phyloP scores from a whole-genome alignment of 768 basidiomycete species.

The Leucocoprinus leucothites region DNA sequence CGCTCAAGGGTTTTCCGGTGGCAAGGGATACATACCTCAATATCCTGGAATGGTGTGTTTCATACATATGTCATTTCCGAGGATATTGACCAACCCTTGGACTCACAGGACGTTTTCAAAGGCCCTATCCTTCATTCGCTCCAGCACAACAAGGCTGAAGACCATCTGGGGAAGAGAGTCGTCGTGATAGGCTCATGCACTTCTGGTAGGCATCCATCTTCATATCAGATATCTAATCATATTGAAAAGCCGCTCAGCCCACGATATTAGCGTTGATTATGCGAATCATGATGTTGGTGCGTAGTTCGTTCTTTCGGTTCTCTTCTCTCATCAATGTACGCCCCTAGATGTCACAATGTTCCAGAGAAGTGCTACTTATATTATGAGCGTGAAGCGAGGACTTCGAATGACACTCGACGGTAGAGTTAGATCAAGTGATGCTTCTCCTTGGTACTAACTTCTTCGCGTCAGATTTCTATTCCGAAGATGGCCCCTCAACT shows the following conservation, averaged over 20 bases:
- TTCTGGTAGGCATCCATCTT: constrained; percentile 31
- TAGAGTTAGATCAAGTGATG: not conserved
- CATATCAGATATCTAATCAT: not conserved
- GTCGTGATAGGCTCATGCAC: constrained; percentile 67
- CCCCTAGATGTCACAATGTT: constrained; percentile 53
- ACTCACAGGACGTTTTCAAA: constrained; percentile 50
- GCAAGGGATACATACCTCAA: constrained; percentile 41
- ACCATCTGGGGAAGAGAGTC: constrained; percentile 67
- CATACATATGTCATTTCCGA: not conserved
- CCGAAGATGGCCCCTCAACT: constrained; percentile 43
- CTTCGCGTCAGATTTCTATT: constrained; percentile 32
- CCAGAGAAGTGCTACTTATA: constrained; percentile 58
- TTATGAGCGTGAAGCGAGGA: constrained; percentile 48
- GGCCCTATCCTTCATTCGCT: constrained; percentile 62
- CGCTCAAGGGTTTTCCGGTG: constrained; percentile 50
- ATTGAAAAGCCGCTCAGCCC: constrained; percentile 25
- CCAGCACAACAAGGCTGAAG: constrained; percentile 49
- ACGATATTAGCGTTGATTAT: constrained; percentile 44
- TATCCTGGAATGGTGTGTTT: constrained; percentile 41
- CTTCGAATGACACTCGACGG: constrained; percentile 24
- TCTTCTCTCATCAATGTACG: no score
- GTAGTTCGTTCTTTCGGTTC: not conserved
- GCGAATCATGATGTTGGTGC: constrained; percentile 40
- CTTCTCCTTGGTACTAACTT: not conserved
- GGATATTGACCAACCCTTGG: not conserved